phyloP scores from a whole-genome alignment of 352 stramenopile species.

The Globisporangium carolinianum region DNA sequence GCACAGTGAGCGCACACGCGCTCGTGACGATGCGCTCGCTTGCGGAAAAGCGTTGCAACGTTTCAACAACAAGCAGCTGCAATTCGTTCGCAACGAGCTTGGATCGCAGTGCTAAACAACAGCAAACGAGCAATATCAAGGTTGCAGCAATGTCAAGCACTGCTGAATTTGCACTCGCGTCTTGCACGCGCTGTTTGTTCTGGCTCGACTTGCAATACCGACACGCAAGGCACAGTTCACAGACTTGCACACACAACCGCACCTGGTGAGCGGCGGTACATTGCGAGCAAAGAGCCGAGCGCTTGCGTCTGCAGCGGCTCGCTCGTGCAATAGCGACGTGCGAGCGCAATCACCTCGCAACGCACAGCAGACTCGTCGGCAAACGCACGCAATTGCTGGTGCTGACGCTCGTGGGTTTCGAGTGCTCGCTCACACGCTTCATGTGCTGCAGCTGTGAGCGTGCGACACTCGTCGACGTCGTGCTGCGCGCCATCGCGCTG shows the following conservation, averaged over 20 bases:
- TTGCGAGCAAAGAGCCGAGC: constrained; percentile 12
- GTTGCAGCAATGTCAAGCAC: too few relatives aligned
- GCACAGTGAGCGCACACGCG: constrained; percentile 17
- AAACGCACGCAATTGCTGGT: constrained; percentile 1
- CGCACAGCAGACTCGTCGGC: constrained; percentile 16
- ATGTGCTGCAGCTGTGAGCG: constrained; percentile 1
- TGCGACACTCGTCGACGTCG: constrained; percentile 9
- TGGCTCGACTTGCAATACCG: too few relatives aligned
- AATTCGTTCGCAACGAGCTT: constrained; percentile 21
- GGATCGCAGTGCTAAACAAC: constrained; percentile 2
- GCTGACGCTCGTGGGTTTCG: constrained; percentile 4
- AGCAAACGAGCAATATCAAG: too few relatives aligned
- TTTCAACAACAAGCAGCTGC: constrained; percentile 17
- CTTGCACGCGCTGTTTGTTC: neutral
- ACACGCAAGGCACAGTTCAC: too few relatives aligned
- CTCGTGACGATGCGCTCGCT: constrained; percentile 14
- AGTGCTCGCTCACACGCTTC: constrained; percentile 10
- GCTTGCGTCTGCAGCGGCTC: constrained; percentile 17
- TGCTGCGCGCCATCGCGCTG: constrained; percentile 12
- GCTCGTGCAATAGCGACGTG: constrained; percentile 19
- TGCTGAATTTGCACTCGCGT: neutral
- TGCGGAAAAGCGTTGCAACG: constrained; percentile 15
- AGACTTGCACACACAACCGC: neutral
- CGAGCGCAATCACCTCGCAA: constrained; percentile 21
- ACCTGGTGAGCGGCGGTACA: constrained; percentile 10